Evolutionary conservation across 75 land plant species (phyloP).

Genomic region (Cunninghamia lanceolata): DNA sequence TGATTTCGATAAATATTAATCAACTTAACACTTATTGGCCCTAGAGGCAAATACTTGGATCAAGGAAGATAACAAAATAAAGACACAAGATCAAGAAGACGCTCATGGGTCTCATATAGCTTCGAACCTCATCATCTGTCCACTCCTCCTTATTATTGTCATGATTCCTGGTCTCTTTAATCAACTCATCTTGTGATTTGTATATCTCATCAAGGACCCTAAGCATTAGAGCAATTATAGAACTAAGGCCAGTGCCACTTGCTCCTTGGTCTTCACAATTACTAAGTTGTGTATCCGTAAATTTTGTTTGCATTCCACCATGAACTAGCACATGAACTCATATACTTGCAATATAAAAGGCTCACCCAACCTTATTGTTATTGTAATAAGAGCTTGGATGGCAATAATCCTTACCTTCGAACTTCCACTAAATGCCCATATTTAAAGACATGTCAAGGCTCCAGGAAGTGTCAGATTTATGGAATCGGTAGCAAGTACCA

Average conservation of each 20-base stretch:
- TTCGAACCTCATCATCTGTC: slow-evolving; percentile 94
- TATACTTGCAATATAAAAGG: slow-evolving; percentile 94
- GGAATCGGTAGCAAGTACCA: slow-evolving; percentile 99
- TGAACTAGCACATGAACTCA: slow-evolving; percentile 86
- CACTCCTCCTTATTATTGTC: slow-evolving; percentile 95
- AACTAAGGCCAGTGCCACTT: slow-evolving; percentile 97
- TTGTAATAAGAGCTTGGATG: slow-evolving; percentile 90
- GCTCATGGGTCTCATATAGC: slow-evolving; percentile 92
- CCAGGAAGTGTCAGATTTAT: slow-evolving; percentile 93
- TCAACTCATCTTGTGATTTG: slow-evolving; percentile 89
- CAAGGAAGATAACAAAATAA: slow-evolving; percentile 94
- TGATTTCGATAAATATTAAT: slow-evolving; percentile 84
- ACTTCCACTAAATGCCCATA: slow-evolving; percentile 97
- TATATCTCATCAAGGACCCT: slow-evolving; percentile 96
- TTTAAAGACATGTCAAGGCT: slow-evolving; percentile 91
- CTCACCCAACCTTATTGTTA: slow-evolving; percentile 96
- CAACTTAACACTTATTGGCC: slow-evolving; percentile 89
- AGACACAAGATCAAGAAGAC: slow-evolving; percentile 87
- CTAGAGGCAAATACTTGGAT: slow-evolving; percentile 92
- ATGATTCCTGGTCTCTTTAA: slow-evolving; percentile 91
- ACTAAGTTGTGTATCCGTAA: slow-evolving; percentile 64
- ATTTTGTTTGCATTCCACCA: slow-evolving; percentile 80
- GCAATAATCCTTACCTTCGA: slow-evolving; percentile 99
- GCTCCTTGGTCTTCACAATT: slow-evolving; percentile 99
- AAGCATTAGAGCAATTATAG: slow-evolving; percentile 83